Evolutionary conservation across 805 yeast genomes (phyloP), one percentile per base, ranked within the genome.

Genomic region (Wickerhamiella parazyma): DNA sequence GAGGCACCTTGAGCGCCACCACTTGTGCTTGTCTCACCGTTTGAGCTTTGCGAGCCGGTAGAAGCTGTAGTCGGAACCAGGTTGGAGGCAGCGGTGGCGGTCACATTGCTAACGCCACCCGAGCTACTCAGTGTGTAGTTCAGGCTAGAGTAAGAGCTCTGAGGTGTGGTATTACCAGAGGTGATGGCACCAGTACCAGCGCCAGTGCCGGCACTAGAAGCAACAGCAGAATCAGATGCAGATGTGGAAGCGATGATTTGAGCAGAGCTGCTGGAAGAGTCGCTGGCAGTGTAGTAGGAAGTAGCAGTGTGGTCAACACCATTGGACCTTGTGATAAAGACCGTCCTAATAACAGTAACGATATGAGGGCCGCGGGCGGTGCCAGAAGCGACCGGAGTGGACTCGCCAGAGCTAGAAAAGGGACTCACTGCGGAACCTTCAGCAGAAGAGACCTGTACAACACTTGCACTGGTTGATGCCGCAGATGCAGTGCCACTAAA

Each of bases 251-350:
- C 31, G 5, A 5, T 11, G 14, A 18, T 16, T n/a, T 18, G 10
- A 11, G 36, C 6, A 33, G 19, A 14, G 4, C 14, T 8, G 20
- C 11, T 6, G 20, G 26, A 6, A 2, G 25, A n/a, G 25, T 25
- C 7, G 26, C 10, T 34, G 18, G 41, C 26, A 11, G 41, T 37
- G 19, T 26, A 37, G 18, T 19, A 24, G 22, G 19, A 21, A 4
- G 41, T 37, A 19, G 41, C 20, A 5, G 41, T 37, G 14, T 21
- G 20, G 11, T 37, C 41, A 7, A 21, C 26, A 12, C 41, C 41
- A 26, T 37, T 37, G 22, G 41, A 37, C 16, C 29, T 19, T 9
- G 42, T 38, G 25, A 38, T 21, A 29, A 38, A 7, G n/a, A 38
- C 21, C 8, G 42, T 38, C n/a, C n/a, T 29, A 20, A 38, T 34